A percentile compares a stretch with the other conserved stretches of the same genome.
phyloP scores from a whole-genome alignment of 306 rosid species.

The Oxytropis ochrocephala region DNA sequence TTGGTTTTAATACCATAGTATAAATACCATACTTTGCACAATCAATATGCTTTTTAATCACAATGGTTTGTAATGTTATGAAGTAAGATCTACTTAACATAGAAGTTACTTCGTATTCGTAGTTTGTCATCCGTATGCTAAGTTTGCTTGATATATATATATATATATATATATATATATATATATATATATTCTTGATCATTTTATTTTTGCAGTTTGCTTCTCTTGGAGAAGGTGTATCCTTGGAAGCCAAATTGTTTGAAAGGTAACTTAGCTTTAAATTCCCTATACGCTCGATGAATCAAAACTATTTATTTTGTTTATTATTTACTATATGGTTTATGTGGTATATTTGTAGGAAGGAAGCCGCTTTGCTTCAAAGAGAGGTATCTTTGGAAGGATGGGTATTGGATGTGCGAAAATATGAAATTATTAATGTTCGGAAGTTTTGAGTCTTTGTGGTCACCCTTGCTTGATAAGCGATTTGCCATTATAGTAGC shows the following conservation, averaged over 20 bases:
- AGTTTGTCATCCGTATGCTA: too few species aligned
- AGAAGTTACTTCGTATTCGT: too few species aligned
- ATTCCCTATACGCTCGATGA: not conserved
- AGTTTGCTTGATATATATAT: too few species aligned
- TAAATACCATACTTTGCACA: too few species aligned
- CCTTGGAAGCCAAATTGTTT: slow-evolving; percentile 78
- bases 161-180: too few species aligned
- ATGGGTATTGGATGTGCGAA: slow-evolving; percentile 13
- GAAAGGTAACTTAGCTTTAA: slow-evolving; percentile 50
- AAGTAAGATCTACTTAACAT: too few species aligned
- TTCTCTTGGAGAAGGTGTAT: too few species aligned
- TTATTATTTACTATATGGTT: slow-evolving; percentile 18
- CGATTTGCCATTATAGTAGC: not conserved
- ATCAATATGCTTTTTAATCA: too few species aligned
- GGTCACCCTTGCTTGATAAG: slow-evolving; percentile 20
- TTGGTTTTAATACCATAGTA: too few species aligned
- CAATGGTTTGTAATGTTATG: too few species aligned
- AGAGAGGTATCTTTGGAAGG: slow-evolving; percentile 67
- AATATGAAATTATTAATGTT: slow-evolving; percentile 23
- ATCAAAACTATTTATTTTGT: not conserved
- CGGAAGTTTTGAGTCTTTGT: slow-evolving; percentile 3
- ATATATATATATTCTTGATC: too few species aligned
- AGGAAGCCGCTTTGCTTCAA: slow-evolving; percentile 92
- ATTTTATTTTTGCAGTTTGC: too few species aligned
- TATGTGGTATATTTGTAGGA: slow-evolving; percentile 53